Conservation (phyloP, 805 yeast species). For the Metschnikowia corniflorae region DNA sequence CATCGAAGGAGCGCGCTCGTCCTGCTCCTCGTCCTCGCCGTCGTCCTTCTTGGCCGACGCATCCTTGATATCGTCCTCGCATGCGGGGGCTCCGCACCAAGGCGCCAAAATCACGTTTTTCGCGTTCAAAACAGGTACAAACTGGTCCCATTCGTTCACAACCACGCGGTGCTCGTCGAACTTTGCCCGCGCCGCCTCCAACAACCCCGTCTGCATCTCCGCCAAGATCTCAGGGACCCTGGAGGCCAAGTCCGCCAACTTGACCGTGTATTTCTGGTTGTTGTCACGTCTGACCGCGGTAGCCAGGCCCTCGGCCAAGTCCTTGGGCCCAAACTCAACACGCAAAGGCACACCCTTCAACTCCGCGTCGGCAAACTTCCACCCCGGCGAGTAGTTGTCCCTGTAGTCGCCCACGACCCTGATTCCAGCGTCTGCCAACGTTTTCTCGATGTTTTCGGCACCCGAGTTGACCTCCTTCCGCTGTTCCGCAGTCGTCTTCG, state of each 20-base stretch:
- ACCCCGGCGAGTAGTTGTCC: conserved; percentile 94
- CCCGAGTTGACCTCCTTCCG: conserved; percentile 67
- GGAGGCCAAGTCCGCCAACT: conserved; percentile 60
- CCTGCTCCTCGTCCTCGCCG: conserved; percentile 79
- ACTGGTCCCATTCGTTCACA: conserved; percentile 85
- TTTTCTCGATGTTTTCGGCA: conserved; percentile 64
- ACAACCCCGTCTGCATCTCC: conserved; percentile 73
- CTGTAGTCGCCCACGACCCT: conserved; percentile 85
- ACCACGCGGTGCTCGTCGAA: conserved; percentile 80
- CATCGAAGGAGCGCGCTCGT: conserved; percentile 97
- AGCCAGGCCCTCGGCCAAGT: conserved; percentile 72
- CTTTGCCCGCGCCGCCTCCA: conserved; percentile 70
- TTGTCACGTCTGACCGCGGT: conserved; percentile 92
- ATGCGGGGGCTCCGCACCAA: conserved; percentile 93
- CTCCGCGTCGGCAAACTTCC: conserved; percentile 98
- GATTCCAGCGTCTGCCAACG: conserved; percentile 57
- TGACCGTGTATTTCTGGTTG: conserved; percentile 67
- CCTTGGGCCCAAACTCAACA: conserved; percentile 95
- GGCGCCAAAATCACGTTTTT: conserved; percentile 91
- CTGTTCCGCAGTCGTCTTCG: conserved; percentile 75
- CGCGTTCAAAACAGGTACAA: conserved; percentile 86
- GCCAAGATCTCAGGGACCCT: conserved; percentile 76
- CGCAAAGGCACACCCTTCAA: conserved; percentile 93
- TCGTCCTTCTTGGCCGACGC: conserved; percentile 76
- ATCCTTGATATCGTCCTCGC: conserved; percentile 97